phyloP scores from a whole-genome alignment of 768 basidiomycete species.

The Russula emetica region DNA sequence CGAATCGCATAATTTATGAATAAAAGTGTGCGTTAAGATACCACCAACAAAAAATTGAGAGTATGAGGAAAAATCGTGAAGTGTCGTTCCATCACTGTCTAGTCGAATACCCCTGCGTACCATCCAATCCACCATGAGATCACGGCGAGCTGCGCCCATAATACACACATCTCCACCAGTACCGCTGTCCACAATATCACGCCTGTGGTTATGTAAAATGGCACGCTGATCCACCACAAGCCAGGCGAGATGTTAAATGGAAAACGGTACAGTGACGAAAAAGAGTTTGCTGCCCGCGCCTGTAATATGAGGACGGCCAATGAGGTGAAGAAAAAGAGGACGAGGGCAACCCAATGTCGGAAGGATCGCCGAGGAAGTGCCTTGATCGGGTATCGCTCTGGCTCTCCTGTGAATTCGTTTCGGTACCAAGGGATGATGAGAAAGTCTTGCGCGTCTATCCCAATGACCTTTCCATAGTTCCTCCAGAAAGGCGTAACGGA shows the following conservation, averaged over 20 bases:
- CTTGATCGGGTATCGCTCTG: conserved; percentile 59
- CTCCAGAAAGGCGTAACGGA: conserved; percentile 78
- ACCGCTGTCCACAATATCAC: conserved; percentile 66
- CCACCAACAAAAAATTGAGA: conserved; percentile 10
- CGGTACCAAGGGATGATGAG: conserved; percentile 79
- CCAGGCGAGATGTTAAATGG: conserved; percentile 56
- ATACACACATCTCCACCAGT: conserved; percentile 51
- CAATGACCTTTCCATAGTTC: conserved; percentile 76
- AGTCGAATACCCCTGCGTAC: conserved; percentile 50
- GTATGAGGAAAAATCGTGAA: neutral
- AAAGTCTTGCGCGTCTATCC: conserved; percentile 74
- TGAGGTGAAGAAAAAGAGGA: conserved; percentile 47
- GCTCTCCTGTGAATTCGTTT: conserved; percentile 78
- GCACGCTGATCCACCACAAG: conserved; percentile 58
- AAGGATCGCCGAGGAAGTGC: conserved; percentile 57
- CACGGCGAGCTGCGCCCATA: conserved; percentile 55
- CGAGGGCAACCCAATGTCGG: conserved; percentile 63
- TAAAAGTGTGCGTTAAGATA: conserved; percentile 16
- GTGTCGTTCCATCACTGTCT: conserved; percentile 21
- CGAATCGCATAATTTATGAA: conserved; percentile 23
- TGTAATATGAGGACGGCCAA: conserved; percentile 53
- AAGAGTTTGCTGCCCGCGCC: conserved; percentile 53
- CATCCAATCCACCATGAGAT: conserved; percentile 75
- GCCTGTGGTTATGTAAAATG: conserved; percentile 60
- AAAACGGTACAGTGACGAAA: conserved; percentile 50